A percentile compares a stretch with the other conserved stretches of the same genome.
Conservation (phyloP, 2,329 filamentous ascomycete genomes). For the Xylariaceae sp. region DNA sequence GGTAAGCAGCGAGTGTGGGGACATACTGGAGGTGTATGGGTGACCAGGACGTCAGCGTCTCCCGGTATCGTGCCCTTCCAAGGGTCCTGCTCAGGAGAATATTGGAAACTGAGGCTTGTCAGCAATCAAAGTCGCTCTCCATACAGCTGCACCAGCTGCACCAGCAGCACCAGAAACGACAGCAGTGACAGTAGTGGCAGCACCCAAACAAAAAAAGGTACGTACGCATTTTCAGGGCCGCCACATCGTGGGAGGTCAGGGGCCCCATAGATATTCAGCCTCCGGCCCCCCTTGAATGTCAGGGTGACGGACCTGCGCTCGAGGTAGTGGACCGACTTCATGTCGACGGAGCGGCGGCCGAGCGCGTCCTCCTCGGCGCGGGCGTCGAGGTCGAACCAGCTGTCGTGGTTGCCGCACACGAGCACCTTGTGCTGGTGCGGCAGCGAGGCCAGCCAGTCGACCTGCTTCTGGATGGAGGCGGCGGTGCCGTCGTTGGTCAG, state of each 20-base stretch:
- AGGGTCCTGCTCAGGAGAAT: slow-evolving; percentile 55
- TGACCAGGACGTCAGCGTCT: slow-evolving; percentile 71
- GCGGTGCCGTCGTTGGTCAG: slow-evolving; percentile 66
- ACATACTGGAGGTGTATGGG: slow-evolving; percentile 66
- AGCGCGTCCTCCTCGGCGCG: slow-evolving; percentile 48
- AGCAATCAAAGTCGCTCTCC: too few species aligned
- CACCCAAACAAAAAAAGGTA: slow-evolving; percentile 1
- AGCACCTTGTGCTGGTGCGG: slow-evolving; percentile 76
- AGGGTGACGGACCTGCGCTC: slow-evolving; percentile 61
- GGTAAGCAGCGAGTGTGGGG: too few species aligned
- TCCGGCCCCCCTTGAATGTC: slow-evolving; percentile 50
- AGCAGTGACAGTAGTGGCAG: slow-evolving; percentile 1
- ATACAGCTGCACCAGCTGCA: too few species aligned
- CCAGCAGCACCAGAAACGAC: too few species aligned
- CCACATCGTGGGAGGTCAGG: slow-evolving; percentile 74
- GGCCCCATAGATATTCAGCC: slow-evolving; percentile 68
- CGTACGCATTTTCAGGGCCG: slow-evolving; percentile 56
- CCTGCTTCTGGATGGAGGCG: slow-evolving; percentile 67
- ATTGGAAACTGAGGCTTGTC: slow-evolving; percentile 56
- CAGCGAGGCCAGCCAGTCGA: slow-evolving; percentile 71
- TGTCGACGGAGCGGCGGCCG: slow-evolving; percentile 48
- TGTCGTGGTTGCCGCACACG: slow-evolving; percentile 84
- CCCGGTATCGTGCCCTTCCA: slow-evolving; percentile 66
- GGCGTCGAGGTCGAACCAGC: slow-evolving; percentile 66
- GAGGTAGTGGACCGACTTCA: slow-evolving; percentile 66